Evolutionary conservation across 2,329 filamentous ascomycete species (phyloP).

Genomic region (Ophiostoma piceae): DNA sequence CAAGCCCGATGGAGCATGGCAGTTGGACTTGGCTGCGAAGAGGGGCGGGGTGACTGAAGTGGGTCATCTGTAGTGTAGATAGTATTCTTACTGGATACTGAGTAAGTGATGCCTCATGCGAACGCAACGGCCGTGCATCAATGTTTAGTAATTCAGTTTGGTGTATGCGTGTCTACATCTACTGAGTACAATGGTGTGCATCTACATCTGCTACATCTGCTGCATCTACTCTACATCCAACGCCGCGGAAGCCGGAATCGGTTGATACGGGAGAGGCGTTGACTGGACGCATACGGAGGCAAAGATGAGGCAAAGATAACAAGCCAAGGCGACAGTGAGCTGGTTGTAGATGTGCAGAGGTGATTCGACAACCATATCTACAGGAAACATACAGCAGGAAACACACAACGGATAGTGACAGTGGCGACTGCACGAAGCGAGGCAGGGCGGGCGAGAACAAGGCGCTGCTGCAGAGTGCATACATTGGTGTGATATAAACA

Average conservation of each 20-base stretch:
- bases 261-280: no score
- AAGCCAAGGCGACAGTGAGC: no score
- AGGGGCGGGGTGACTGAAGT: not conserved
- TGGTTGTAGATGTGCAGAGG: no score
- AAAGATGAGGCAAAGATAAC: no score
- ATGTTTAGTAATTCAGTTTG: not conserved
- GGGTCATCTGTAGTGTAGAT: not conserved
- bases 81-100: no score
- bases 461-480: not conserved
- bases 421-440: constrained; percentile 13
- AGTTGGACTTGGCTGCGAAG: not conserved
- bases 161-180: not conserved
- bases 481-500: constrained; percentile 8
- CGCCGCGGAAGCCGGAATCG: not conserved
- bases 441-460: constrained; percentile 16
- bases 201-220: no score
- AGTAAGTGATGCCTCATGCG: not conserved
- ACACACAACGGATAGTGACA: not conserved
- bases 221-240: no score
- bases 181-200: no score
- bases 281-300: no score
- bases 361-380: no score
- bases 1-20: not conserved
- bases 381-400: no score
- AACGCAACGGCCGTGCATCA: not conserved